phyloP scores from a whole-genome alignment of 2,329 filamentous ascomycete species.

The Sporothrix globosa region DNA sequence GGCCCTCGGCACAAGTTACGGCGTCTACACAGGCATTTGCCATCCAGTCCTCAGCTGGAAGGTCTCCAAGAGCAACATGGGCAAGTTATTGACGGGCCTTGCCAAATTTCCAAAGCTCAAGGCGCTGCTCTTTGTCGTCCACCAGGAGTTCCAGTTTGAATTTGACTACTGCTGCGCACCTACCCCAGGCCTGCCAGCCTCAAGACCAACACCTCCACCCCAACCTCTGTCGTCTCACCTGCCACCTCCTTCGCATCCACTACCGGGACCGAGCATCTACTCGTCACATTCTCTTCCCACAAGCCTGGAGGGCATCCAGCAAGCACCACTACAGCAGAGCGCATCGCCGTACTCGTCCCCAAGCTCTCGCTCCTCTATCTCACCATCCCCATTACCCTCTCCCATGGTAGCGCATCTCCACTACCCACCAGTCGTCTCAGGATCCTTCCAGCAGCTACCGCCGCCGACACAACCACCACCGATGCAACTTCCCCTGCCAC shows the following conservation, averaged over 20 bases:
- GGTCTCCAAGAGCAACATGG: slow-evolving; percentile 50
- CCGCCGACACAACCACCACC: background rate
- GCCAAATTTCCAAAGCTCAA: slow-evolving; percentile 48
- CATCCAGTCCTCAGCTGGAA: slow-evolving; percentile 53
- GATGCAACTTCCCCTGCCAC: slow-evolving; percentile 14
- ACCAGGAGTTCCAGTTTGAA: slow-evolving; percentile 54
- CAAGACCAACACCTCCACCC: background rate
- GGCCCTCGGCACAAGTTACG: slow-evolving; percentile 53
- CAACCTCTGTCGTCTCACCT: background rate
- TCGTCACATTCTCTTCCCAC: slow-evolving; percentile 12
- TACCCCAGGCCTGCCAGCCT: background rate
- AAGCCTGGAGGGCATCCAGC: background rate
- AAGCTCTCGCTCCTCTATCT: background rate
- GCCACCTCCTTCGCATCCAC: background rate
- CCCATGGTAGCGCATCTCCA: background rate
- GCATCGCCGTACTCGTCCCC: slow-evolving; percentile 13
- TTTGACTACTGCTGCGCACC: slow-evolving; percentile 43
- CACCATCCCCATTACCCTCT: slow-evolving; percentile 12
- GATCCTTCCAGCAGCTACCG: background rate
- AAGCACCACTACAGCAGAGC: slow-evolving; percentile 7
- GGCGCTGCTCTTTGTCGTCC: slow-evolving; percentile 51
- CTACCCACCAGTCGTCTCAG: background rate
- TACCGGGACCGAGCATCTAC: background rate
- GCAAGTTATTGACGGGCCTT: slow-evolving; percentile 48
- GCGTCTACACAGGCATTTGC: slow-evolving; percentile 50